Percentiles rank a stretch among this genome's conserved stretches.
Evolutionary conservation across 441 rosid species (phyloP).

Genomic region (Adansonia madagascariensis): DNA sequence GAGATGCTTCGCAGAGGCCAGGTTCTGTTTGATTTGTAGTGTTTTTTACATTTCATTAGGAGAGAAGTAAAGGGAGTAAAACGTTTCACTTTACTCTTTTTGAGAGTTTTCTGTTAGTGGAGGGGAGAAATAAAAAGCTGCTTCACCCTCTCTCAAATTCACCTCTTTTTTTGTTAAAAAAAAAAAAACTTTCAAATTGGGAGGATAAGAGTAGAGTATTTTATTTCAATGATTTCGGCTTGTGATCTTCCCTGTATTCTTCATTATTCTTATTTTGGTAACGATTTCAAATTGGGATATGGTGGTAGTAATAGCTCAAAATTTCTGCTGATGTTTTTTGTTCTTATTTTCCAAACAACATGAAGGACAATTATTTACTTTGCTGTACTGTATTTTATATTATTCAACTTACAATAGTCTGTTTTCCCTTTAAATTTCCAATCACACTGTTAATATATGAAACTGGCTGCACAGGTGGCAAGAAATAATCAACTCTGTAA

Average conservation of each 20-base stretch:
- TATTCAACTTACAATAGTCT: not conserved
- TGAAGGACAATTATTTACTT: not conserved
- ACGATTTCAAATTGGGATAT: not conserved
- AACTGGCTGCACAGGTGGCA: not conserved
- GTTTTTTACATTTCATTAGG: not conserved
- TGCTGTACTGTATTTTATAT: not conserved
- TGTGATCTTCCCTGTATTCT: not conserved
- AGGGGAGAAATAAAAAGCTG: not conserved
- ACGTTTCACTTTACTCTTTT: not conserved
- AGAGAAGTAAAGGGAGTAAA: conserved; percentile 4
- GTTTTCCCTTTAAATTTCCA: not conserved
- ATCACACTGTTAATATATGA: not conserved
- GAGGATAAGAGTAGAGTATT: conserved; percentile 13
- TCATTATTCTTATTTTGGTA: not conserved
- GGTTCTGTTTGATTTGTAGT: conserved; percentile 31
- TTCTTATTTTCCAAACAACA: not conserved
- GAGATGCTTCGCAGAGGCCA: conserved; percentile 59
- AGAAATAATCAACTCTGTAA: not conserved
- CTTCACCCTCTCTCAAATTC: not conserved
- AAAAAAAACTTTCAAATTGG: not conserved
- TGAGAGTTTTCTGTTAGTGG: conserved; percentile 7
- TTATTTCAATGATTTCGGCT: conserved; percentile 8
- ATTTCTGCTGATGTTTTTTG: not conserved
- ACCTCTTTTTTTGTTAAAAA: not conserved
- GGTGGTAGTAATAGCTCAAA: conserved; percentile 1